Evolutionary conservation across 2,329 filamentous ascomycete species (phyloP), one percentile per base, ranked within the genome.

Genomic region (Didymella pinodella): DNA sequence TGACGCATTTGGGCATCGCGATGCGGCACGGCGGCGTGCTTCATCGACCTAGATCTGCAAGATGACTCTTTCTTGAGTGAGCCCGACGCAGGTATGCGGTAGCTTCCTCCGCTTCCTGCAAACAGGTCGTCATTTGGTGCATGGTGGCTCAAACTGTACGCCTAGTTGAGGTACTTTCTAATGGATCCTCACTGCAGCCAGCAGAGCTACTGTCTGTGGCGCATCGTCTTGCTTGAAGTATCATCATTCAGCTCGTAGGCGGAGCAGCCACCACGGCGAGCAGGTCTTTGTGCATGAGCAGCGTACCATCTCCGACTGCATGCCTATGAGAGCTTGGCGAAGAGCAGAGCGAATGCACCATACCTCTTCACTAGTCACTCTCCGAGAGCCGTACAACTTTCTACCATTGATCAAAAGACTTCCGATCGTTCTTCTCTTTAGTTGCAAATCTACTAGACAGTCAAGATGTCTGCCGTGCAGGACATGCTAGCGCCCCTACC

Each of bases 401-500:
- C 3, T 12, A 2, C 22, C 5, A 41, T 22, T 1, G 4, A 12
- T 41, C 25, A 10, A 41, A 2, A 41, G 7, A 22, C 20, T 4
- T 20, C 8, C 25, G 7, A 2, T 22, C 11, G 4, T 14, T 8
- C 14, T 12, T 25, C 11, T 22, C 38, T 18, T 4, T 18, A 25
- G 4, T n/a, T 22, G 7, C n/a, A 41, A 7, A 25, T 25, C 6
- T 12, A 41, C 18, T 14, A 7, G 25, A 12, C 18, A 12, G 1
- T 26, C 48, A 56, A 14, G 1, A 55, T 59, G 57, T 41, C 57
- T 3, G 8, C 34, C 8, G 47, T 53, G 12, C 48, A 52, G 14
- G 58, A 61, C 22, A 52, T 53, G 25, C 48, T 56, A 10, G 14
- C 48, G 1, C 52, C 48, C 1, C 48, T 61, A 10, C 58, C 58